Percentiles rank a stretch among this genome's conserved stretches.
Evolutionary conservation across 352 stramenopile species (phyloP).

Genomic region (Phytopythium aichiense): DNA sequence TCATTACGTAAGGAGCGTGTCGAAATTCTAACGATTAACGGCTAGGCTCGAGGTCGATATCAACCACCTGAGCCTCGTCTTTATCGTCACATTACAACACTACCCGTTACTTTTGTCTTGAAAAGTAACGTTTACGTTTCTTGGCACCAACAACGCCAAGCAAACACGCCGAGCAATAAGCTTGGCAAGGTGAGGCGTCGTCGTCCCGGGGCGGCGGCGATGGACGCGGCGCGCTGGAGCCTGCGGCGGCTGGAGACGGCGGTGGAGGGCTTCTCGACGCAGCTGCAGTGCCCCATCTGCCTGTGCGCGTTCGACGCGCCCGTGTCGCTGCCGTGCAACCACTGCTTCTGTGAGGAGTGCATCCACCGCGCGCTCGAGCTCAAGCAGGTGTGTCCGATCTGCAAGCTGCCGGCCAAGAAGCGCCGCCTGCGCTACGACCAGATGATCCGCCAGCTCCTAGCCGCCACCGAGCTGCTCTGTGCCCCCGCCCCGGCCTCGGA

Average conservation of each 20-base stretch:
- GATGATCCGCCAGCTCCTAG: conserved; percentile 69
- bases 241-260: conserved; percentile 50
- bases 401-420: conserved; percentile 80
- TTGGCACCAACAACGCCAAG: too few relatives aligned
- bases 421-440: conserved; percentile 67
- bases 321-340: conserved; percentile 79
- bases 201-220: neutral
- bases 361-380: conserved; percentile 81
- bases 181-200: neutral
- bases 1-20: neutral
- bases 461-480: conserved; percentile 48
- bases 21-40: neutral
- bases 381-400: conserved; percentile 77
- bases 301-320: conserved; percentile 67
- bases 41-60: neutral
- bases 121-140: too few relatives aligned
- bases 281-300: conserved; percentile 84
- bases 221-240: conserved; percentile 19
- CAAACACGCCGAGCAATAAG: neutral
- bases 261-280: conserved; percentile 61
- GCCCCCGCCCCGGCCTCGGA: conserved; percentile 13
- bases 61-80: too few relatives aligned
- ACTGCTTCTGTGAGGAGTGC: conserved; percentile 87
- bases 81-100: too few relatives aligned
- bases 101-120: too few relatives aligned